Percentiles rank a stretch among this genome's conserved stretches.
Evolutionary conservation across 2,329 filamentous ascomycete genomes (phyloP).

Genomic region (Exophiala xenobiotica): DNA sequence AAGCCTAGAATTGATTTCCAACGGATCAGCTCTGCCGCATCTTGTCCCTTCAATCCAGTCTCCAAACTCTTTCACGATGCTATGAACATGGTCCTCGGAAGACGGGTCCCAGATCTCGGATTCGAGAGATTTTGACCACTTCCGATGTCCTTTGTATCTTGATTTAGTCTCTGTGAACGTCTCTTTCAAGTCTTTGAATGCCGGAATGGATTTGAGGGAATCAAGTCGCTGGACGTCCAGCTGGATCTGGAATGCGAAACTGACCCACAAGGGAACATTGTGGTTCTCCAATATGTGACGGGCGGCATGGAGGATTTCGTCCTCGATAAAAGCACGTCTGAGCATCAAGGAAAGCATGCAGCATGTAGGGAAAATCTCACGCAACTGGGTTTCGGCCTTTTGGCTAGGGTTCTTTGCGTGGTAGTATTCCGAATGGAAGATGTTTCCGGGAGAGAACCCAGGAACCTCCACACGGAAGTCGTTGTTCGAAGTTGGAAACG

Average conservation of each 20-base stretch:
- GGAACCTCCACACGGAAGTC: conserved; percentile 1
- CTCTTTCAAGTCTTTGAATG: not conserved
- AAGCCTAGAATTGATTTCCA: not conserved
- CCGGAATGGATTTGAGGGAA: not conserved
- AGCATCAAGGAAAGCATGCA: conserved; percentile 4
- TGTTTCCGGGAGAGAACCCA: not conserved
- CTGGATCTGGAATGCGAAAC: conserved; percentile 5
- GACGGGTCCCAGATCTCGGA: not conserved
- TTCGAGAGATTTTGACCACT: not conserved
- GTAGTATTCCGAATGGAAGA: not conserved
- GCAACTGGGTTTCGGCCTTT: not conserved
- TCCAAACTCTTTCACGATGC: not conserved
- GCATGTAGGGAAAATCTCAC: not conserved
- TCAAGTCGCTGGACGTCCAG: conserved; percentile 2
- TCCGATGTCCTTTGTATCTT: not conserved
- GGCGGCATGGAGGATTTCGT: conserved; percentile 7
- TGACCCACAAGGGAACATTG: conserved; percentile 3
- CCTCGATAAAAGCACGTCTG: conserved; percentile 1
- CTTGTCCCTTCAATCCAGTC: conserved; percentile 1
- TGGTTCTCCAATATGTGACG: conserved; percentile 5
- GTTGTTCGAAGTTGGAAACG: conserved; percentile 4
- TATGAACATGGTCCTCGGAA: not conserved
- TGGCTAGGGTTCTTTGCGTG: conserved; percentile 6
- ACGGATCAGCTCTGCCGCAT: not conserved
- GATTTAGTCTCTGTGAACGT: not conserved